Conservation (phyloP, 192 early-diverging fungal genomes). For the Backusella psychrophila region DNA sequence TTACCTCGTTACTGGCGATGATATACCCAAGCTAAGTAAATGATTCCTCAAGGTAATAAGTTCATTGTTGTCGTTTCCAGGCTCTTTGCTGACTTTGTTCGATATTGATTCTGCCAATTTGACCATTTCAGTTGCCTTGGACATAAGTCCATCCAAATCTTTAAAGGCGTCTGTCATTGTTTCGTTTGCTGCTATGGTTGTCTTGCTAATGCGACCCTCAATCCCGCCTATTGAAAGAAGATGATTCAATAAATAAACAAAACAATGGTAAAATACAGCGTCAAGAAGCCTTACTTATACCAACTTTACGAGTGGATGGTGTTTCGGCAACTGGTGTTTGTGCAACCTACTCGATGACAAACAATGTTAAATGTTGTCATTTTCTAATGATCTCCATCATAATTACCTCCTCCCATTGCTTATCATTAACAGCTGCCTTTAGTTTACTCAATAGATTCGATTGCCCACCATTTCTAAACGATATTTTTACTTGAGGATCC, state of each 20-base stretch:
- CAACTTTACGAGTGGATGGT: slow-evolving; percentile 7
- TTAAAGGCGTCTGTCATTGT: slow-evolving; percentile 80
- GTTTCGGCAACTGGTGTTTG: neutral
- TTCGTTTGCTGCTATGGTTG: slow-evolving; percentile 61
- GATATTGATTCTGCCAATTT: slow-evolving; percentile 69
- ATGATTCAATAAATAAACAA: neutral
- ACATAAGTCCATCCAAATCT: slow-evolving; percentile 86
- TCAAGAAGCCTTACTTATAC: slow-evolving; percentile 21
- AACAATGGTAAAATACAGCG: neutral
- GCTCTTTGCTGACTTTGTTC: slow-evolving; percentile 46
- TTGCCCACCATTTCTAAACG: slow-evolving; percentile 77
- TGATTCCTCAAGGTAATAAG: slow-evolving; percentile 60
- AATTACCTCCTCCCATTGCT: slow-evolving; percentile 63
- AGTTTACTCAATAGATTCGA: slow-evolving; percentile 60
- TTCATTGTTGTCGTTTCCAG: slow-evolving; percentile 37
- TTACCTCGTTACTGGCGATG: slow-evolving; percentile 87
- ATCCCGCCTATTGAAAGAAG: slow-evolving; percentile 52
- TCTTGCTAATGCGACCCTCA: slow-evolving; percentile 59
- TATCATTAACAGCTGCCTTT: slow-evolving; percentile 54
- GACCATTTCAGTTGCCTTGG: slow-evolving; percentile 87
- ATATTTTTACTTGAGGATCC: slow-evolving; percentile 56
- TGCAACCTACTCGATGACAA: neutral
- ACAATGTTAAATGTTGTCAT: neutral
- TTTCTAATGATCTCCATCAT: neutral
- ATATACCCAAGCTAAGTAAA: slow-evolving; percentile 87